These are phyloP conservation scores for Westerdykella sp. DNA, from an alignment of 2,329 filamentous ascomycete species.

Conservation along the genomic window DNA sequence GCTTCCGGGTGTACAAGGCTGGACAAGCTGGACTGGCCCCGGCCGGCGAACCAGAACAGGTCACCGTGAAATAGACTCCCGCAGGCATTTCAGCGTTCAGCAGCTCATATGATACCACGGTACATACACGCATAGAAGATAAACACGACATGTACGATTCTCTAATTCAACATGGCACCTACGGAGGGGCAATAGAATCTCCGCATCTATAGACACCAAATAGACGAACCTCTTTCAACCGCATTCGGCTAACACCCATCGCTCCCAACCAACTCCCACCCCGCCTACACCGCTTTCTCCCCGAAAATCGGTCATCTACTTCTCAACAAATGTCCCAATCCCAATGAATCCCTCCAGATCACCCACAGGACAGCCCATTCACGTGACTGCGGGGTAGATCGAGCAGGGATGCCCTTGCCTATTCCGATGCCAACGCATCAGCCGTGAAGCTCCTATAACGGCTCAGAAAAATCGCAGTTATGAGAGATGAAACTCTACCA, in stretches of 20 bases:
- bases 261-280: neutral
- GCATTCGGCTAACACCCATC: too few relatives aligned
- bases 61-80: neutral
- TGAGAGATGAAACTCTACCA: too few relatives aligned
- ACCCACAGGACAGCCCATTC: neutral
- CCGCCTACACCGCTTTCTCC: neutral
- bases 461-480: too few relatives aligned
- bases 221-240: too few relatives aligned
- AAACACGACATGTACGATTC: neutral
- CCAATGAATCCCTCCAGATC: neutral
- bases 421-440: constrained; percentile 34
- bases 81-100: neutral
- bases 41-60: neutral
- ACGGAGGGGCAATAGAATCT: too few relatives aligned
- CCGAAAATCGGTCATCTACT: too few relatives aligned
- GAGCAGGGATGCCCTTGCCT: constrained; percentile 9
- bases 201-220: too few relatives aligned
- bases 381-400: constrained; percentile 4
- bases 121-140: constrained; percentile 1
- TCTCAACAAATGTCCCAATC: too few relatives aligned
- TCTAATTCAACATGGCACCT: too few relatives aligned
- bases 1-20: constrained; percentile 43
- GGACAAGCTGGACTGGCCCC: constrained; percentile 34
- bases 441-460: neutral
- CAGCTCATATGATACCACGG: too few relatives aligned